Base-by-base conservation (phyloP, 192 early-diverging fungal species). In the Coemansia sp. region DNA sequence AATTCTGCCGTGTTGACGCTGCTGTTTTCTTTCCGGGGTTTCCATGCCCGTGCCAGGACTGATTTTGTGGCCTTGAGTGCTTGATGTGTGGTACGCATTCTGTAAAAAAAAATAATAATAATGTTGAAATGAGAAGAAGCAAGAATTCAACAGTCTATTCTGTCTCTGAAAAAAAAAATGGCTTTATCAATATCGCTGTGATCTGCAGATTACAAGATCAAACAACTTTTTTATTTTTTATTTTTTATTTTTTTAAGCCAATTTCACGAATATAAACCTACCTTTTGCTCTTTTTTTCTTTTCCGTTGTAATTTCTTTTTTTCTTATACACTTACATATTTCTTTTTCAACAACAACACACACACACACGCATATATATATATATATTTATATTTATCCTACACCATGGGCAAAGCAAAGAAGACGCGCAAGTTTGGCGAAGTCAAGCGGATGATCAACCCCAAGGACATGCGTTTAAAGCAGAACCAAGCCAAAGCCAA, bases 351-450 rank as follows among this genome's bases (percentile, higher is more conserved):
- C 22, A 25, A 25, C 22, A 1, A 25, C 22, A 25, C 22, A 25
- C 22, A 25, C 22, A 25, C 22, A 25, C 22, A 25, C 22, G 1
- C 50, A 7, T 0, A 18, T 2, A 20, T 18, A 18, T 20, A 8
- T 25, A 42, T n/a, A 5, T 12, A n/a, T 8, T 6, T 57, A 45
- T 45, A 5, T 22, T 0, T 54, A 54, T 30, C 29, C 25, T 34
- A 14, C 25, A 48, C 6, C 42, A 81, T 81, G 93, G 93, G 90
- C 50, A 98, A 96, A 80, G 92, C 92, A 18, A 95, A 89, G 64
- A 91, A 86, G 66, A 96, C 94, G 38, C 89, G 92, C 83, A 94
- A 96, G 86, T 97, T 98, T 80, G 96, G 91, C 32, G 84, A 89
- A 56, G 93, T 96, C 48, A 98, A 98, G 84, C 90, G 94, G 25